A percentile compares a stretch with the other conserved stretches of the same genome.
phyloP scores from a whole-genome alignment of 139 green algal genomes.

The Micractinium sp. region DNA sequence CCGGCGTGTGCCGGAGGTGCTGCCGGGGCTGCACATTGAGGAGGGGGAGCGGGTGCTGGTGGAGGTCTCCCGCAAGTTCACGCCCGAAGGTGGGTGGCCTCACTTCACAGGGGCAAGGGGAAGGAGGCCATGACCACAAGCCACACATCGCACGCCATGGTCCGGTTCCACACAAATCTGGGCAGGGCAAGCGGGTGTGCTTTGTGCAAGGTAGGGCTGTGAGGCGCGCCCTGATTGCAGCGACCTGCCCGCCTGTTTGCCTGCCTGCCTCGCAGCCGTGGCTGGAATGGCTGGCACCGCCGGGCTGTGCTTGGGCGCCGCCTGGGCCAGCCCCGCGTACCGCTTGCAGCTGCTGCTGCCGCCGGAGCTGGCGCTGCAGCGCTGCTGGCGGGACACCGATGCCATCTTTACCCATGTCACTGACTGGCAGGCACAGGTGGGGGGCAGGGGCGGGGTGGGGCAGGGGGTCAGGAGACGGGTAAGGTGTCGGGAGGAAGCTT shows the following conservation, averaged over 20 bases:
- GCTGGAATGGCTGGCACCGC: conserved; percentile 5
- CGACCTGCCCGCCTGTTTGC: not conserved
- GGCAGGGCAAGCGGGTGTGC: too few relatives aligned
- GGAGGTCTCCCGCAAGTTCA: conserved; percentile 75
- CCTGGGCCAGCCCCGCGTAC: conserved; percentile 48
- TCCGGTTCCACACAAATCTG: too few relatives aligned
- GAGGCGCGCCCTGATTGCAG: too few relatives aligned
- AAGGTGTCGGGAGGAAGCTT: not conserved
- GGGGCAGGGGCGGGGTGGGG: not conserved
- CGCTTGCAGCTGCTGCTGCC: conserved; percentile 61
- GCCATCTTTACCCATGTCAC: conserved; percentile 53
- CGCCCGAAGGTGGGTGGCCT: not conserved
- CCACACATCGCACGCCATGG: too few relatives aligned
- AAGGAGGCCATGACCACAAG: too few relatives aligned
- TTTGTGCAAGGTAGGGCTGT: too few relatives aligned
- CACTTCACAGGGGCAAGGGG: too few relatives aligned
- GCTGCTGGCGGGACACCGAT: conserved; percentile 62
- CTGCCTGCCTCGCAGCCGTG: not conserved
- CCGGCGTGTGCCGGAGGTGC: not conserved
- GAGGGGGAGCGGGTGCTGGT: conserved; percentile 63
- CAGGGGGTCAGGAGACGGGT: too few relatives aligned
- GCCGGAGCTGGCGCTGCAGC: conserved; percentile 43
- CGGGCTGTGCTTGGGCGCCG: conserved; percentile 20
- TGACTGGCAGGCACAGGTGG: conserved; percentile 55
- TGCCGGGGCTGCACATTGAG: conserved; percentile 34